A percentile compares a stretch with the other conserved stretches of the same genome.
phyloP scores from a whole-genome alignment of 768 basidiomycete genomes.

The Russula virescens region DNA sequence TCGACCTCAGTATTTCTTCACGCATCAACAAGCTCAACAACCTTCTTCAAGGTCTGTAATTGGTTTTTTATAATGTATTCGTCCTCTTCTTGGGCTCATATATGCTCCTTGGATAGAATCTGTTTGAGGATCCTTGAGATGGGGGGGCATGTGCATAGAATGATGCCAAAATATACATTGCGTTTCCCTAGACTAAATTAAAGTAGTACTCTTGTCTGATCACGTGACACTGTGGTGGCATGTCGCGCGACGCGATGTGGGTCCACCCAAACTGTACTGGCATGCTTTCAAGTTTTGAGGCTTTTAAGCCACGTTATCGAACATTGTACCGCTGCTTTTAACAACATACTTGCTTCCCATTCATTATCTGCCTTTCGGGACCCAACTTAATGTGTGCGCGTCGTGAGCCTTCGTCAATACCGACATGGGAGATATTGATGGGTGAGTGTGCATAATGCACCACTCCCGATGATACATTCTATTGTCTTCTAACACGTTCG shows the following conservation, averaged over 20 bases:
- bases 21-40: conserved; percentile 94
- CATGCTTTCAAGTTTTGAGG: too few relatives aligned
- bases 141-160: conserved; percentile 1
- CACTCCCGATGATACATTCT: background rate
- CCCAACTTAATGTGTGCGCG: conserved; percentile 5
- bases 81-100: background rate
- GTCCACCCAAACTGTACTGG: background rate
- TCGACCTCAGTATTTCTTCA: conserved; percentile 91
- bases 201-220: background rate
- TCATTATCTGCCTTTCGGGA: background rate
- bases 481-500: background rate
- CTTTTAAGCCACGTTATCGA: too few relatives aligned
- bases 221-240: background rate
- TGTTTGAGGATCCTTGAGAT: conserved; percentile 13
- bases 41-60: conserved; percentile 67
- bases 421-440: conserved; percentile 5
- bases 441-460: background rate
- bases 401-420: background rate
- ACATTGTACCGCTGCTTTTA: background rate
- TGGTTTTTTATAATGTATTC: background rate
- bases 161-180: conserved; percentile 8
- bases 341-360: background rate
- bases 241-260: background rate
- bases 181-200: background rate
- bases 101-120: conserved; percentile 16